Percentiles rank a stretch among this genome's conserved stretches.
Evolutionary conservation across 2,329 filamentous ascomycete genomes (phyloP).

Genomic region (Dactylonectria estremocensis): DNA sequence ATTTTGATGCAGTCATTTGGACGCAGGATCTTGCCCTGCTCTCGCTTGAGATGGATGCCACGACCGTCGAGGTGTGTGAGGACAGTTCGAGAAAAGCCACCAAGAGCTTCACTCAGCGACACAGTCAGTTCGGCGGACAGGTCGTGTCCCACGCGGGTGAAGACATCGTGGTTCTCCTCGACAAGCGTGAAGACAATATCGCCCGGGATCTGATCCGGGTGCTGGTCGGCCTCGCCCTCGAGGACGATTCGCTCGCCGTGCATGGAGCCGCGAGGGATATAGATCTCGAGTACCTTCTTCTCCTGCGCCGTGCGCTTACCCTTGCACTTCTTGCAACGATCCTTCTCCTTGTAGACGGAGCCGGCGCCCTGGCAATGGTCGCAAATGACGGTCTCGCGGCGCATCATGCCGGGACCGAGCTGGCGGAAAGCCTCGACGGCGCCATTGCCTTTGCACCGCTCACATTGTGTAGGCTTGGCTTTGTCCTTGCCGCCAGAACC

Average conservation of each 20-base stretch:
- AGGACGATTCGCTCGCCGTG: conserved; percentile 92
- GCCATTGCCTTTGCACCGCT: conserved; percentile 87
- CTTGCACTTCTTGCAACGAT: conserved; percentile 99
- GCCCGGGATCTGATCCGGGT: conserved; percentile 89
- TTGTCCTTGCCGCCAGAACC: conserved; percentile 93
- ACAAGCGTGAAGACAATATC: conserved; percentile 93
- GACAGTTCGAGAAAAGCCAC: conserved; percentile 91
- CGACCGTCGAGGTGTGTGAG: conserved; percentile 94
- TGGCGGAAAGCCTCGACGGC: conserved; percentile 83
- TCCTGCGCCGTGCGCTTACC: conserved; percentile 88
- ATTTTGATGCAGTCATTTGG: conserved; percentile 91
- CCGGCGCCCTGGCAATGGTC: conserved; percentile 89
- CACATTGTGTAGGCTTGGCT: conserved; percentile 86
- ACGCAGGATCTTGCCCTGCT: conserved; percentile 85
- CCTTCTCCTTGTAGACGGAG: conserved; percentile 92
- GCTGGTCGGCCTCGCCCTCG: conserved; percentile 94
- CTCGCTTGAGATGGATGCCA: conserved; percentile 85
- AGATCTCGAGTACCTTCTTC: conserved; percentile 95
- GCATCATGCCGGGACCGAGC: conserved; percentile 89
- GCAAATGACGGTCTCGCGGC: conserved; percentile 84
- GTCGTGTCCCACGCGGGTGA: conserved; percentile 87
- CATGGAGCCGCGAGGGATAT: conserved; percentile 89
- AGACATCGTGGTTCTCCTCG: conserved; percentile 85
- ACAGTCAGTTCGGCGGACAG: conserved; percentile 86
- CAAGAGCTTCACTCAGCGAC: conserved; percentile 86